A percentile compares a stretch with the other conserved stretches of the same genome.
Conservation (phyloP, 306 rosid species). For the Delonix regia region DNA sequence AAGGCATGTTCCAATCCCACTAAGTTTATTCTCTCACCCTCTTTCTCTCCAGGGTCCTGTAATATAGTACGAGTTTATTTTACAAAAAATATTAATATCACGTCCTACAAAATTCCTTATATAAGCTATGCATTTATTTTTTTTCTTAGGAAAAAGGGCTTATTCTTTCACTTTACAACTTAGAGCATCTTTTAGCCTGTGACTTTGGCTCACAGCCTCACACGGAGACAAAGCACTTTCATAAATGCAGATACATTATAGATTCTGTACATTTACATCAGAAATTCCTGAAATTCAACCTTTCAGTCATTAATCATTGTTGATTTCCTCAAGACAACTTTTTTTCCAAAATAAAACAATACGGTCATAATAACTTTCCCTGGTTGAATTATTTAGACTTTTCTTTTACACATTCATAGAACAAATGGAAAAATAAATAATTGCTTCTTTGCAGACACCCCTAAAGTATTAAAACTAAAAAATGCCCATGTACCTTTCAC, state of each 20-base stretch:
- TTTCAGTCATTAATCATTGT: too few species aligned
- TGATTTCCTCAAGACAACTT: neutral
- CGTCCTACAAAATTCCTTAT: neutral
- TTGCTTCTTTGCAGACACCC: too few species aligned
- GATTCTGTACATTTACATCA: neutral
- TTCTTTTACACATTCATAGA: too few species aligned
- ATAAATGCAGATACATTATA: neutral
- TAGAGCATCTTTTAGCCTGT: slow-evolving; percentile 26
- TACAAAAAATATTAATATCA: neutral
- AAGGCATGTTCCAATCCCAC: slow-evolving; percentile 28
- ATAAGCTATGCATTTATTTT: neutral
- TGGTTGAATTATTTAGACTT: too few species aligned
- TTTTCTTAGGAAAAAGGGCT: neutral
- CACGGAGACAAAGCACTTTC: neutral
- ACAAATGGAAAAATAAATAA: too few species aligned
- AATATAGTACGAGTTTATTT: neutral
- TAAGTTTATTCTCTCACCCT: slow-evolving; percentile 38
- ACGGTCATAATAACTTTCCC: too few species aligned
- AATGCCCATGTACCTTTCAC: too few species aligned
- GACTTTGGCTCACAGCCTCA: slow-evolving; percentile 23
- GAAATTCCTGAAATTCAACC: neutral
- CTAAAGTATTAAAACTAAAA: too few species aligned
- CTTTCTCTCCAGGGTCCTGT: neutral
- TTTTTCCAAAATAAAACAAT: too few species aligned
- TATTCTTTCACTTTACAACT: slow-evolving; percentile 45